Conservation (phyloP, 257 asterid species). For the Schizonepeta tenuifolia region DNA sequence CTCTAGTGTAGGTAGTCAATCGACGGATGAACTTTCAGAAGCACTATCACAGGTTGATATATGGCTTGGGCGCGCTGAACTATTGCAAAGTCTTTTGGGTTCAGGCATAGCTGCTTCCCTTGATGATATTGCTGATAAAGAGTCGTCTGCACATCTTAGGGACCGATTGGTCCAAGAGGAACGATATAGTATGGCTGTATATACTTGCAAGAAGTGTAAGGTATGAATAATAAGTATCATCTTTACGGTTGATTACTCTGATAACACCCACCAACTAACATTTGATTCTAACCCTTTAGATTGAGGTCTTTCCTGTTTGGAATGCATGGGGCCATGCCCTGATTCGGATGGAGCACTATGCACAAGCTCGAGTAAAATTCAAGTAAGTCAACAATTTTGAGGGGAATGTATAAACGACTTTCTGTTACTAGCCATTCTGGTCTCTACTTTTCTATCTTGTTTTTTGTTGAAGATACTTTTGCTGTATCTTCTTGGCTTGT, state of each 20-base stretch:
- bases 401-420: constrained; percentile 24
- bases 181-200: constrained; percentile 97
- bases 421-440: constrained; percentile 11
- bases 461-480: constrained; percentile 28
- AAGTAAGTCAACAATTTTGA: constrained; percentile 56
- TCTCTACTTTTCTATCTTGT: constrained; percentile 13
- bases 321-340: constrained; percentile 97
- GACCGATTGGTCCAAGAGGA: constrained; percentile 90
- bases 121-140: constrained; percentile 93
- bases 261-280: constrained; percentile 22
- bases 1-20: constrained; percentile 87
- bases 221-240: constrained; percentile 41
- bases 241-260: neutral
- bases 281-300: constrained; percentile 51
- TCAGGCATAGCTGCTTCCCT: constrained; percentile 97
- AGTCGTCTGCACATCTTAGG: constrained; percentile 86
- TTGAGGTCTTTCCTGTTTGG: constrained; percentile 95
- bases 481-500: constrained; percentile 31
- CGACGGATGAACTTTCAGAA: constrained; percentile 85
- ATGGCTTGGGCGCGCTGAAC: constrained; percentile 95
- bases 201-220: constrained; percentile 98
- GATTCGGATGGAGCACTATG: constrained; percentile 90
- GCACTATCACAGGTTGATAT: constrained; percentile 76
- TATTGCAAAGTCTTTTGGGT: constrained; percentile 96
- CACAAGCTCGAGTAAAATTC: constrained; percentile 97